Evolutionary conservation across 2,329 filamentous ascomycete genomes (phyloP).

Genomic region (Neonectria faginata): DNA sequence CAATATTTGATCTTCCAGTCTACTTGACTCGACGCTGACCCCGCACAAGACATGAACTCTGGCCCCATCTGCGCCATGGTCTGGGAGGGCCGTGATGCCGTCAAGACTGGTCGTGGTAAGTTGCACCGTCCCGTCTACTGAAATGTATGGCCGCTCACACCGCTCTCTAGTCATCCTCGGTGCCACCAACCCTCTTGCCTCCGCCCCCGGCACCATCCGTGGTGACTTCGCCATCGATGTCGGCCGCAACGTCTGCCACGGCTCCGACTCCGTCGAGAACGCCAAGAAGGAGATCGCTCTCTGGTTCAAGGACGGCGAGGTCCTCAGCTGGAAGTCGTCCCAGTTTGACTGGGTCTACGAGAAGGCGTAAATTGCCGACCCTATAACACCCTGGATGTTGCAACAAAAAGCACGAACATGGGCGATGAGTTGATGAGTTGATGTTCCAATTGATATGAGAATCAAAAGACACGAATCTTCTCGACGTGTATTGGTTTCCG

Average conservation of each 20-base stretch:
- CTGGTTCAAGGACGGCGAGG: constrained; percentile 94
- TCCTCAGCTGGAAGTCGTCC: constrained; percentile 85
- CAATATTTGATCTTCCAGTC: background rate
- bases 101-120: constrained; percentile 96
- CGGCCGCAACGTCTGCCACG: constrained; percentile 99
- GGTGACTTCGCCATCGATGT: constrained; percentile 84
- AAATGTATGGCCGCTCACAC: constrained; percentile 33
- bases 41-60: constrained; percentile 84
- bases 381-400: constrained; percentile 39
- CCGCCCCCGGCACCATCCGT: constrained; percentile 97
- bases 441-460: constrained; percentile 39
- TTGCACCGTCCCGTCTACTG: constrained; percentile 37
- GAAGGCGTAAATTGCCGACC: constrained; percentile 68
- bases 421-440: constrained; percentile 42
- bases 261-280: constrained; percentile 97
- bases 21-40: constrained; percentile 23
- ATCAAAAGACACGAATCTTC: constrained; percentile 43
- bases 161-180: constrained; percentile 80
- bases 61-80: constrained; percentile 99
- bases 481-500: constrained; percentile 25
- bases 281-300: constrained; percentile 99
- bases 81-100: constrained; percentile 98
- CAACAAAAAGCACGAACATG: constrained; percentile 40
- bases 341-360: constrained; percentile 98
- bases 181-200: constrained; percentile 98